These are phyloP conservation scores for Penicillium carneum DNA, from an alignment of 2,329 filamentous ascomycete species.

Conservation along the genomic window DNA sequence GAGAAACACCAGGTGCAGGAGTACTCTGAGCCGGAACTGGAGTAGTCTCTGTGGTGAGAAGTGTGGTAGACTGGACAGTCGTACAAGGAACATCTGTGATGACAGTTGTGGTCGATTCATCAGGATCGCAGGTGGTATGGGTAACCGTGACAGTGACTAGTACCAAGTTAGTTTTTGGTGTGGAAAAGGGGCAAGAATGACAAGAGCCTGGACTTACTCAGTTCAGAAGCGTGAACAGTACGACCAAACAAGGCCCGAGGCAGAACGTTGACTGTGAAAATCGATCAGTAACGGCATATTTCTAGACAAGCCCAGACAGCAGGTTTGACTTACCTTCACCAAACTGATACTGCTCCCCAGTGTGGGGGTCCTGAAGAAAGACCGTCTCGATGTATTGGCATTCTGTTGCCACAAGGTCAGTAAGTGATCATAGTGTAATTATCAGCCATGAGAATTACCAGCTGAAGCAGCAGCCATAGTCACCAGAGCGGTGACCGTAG, in stretches of 20 bases:
- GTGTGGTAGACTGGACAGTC: neutral
- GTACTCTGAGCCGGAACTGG: slow-evolving; percentile 1
- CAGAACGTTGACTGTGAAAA: neutral
- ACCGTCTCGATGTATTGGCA: slow-evolving; percentile 6
- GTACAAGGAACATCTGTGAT: slow-evolving; percentile 12
- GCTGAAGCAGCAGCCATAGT: slow-evolving; percentile 19
- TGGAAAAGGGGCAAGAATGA: neutral
- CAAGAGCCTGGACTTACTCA: slow-evolving; percentile 9
- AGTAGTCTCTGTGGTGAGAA: neutral
- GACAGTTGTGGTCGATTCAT: slow-evolving; percentile 11
- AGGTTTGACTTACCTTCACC: slow-evolving; percentile 13
- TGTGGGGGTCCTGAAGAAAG: slow-evolving; percentile 7
- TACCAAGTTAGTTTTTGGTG: slow-evolving; percentile 5
- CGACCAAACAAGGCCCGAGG: slow-evolving; percentile 11
- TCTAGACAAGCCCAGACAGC: neutral
- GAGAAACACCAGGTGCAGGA: slow-evolving; percentile 3
- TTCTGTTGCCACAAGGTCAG: slow-evolving; percentile 8
- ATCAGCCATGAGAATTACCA: slow-evolving; percentile 9
- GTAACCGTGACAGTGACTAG: slow-evolving; percentile 34
- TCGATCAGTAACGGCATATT: slow-evolving; percentile 2
- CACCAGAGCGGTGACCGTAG: slow-evolving; percentile 34
- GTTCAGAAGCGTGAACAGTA: neutral
- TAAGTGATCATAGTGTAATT: neutral
- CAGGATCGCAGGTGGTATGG: slow-evolving; percentile 30
- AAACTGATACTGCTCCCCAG: slow-evolving; percentile 7